These are phyloP conservation scores for Penicillium sp. DNA, from an alignment of 2,329 filamentous ascomycete genomes.

Conservation along the genomic window DNA sequence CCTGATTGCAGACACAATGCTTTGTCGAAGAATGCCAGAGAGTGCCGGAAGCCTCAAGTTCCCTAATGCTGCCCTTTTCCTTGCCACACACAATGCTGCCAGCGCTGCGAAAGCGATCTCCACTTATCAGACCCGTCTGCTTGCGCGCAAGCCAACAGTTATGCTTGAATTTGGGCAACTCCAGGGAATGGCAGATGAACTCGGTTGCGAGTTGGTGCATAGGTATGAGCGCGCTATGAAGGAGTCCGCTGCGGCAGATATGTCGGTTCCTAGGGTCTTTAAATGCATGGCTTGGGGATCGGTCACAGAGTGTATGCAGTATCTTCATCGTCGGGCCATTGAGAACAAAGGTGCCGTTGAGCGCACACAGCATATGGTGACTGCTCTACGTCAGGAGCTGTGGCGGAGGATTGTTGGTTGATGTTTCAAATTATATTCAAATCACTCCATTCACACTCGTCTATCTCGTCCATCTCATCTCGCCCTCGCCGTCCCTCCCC, in stretches of 20 bases:
- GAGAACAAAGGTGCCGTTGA: constrained; percentile 69
- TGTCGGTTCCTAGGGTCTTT: constrained; percentile 41
- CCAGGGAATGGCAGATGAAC: constrained; percentile 87
- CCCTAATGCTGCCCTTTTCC: constrained; percentile 43
- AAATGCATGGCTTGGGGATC: constrained; percentile 54
- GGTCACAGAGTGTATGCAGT: constrained; percentile 52
- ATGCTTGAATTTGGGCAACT: constrained; percentile 65
- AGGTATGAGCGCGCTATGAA: constrained; percentile 21
- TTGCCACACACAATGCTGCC: constrained; percentile 51
- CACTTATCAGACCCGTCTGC: constrained; percentile 34
- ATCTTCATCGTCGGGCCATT: constrained; percentile 56
- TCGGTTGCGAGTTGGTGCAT: constrained; percentile 54
- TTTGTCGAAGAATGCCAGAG: constrained; percentile 41
- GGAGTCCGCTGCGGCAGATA: constrained; percentile 28
- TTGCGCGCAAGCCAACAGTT: constrained; percentile 34
- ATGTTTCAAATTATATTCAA: not conserved
- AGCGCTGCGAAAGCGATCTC: constrained; percentile 45
- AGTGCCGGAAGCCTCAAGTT: constrained; percentile 18
- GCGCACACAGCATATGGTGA: constrained; percentile 57
- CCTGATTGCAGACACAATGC: constrained; percentile 45
- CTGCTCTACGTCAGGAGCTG: constrained; percentile 62
- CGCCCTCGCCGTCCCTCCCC: too few species aligned
- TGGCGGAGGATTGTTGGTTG: constrained; percentile 45
- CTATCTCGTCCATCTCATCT: too few species aligned
- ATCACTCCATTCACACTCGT: too few species aligned